phyloP scores from a whole-genome alignment of 371 early-diverging fungal genomes.

The Coemansia linderi region DNA sequence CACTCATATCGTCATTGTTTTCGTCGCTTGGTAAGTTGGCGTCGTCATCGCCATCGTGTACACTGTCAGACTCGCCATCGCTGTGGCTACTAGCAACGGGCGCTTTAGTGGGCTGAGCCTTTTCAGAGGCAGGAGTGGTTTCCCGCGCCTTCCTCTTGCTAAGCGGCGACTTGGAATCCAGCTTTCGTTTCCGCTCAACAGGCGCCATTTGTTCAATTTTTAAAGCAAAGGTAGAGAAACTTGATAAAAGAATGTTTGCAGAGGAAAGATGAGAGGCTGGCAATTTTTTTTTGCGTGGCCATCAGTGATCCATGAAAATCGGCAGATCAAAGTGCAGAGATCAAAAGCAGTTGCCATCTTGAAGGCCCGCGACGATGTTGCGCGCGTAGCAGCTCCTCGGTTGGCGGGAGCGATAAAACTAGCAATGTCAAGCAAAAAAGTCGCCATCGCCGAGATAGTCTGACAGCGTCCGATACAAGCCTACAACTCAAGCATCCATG shows the following conservation, averaged over 20 bases:
- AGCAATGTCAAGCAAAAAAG: slow-evolving; percentile 15
- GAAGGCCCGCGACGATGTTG: neutral
- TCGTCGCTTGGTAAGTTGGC: neutral
- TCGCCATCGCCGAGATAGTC: slow-evolving; percentile 35
- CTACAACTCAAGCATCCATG: slow-evolving; percentile 4
- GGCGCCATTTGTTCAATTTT: slow-evolving; percentile 6
- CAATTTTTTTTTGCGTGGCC: neutral
- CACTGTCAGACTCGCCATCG: neutral
- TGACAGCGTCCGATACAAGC: slow-evolving; percentile 21
- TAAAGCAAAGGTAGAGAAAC: neutral
- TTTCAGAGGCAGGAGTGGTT: neutral
- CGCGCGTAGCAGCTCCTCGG: too few species aligned
- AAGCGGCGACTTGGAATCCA: neutral
- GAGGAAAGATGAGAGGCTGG: too few species aligned
- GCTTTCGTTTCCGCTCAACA: slow-evolving; percentile 16
- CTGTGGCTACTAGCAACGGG: neutral
- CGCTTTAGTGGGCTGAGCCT: neutral
- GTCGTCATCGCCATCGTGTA: neutral
- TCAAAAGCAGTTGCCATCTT: neutral
- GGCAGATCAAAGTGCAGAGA: neutral
- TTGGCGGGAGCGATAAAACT: neutral
- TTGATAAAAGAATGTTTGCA: neutral
- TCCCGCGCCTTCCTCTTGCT: neutral
- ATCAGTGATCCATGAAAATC: neutral
- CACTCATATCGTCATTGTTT: neutral